Base-by-base conservation (phyloP, 352 stramenopile genomes). In the Phytophthora capsici region DNA sequence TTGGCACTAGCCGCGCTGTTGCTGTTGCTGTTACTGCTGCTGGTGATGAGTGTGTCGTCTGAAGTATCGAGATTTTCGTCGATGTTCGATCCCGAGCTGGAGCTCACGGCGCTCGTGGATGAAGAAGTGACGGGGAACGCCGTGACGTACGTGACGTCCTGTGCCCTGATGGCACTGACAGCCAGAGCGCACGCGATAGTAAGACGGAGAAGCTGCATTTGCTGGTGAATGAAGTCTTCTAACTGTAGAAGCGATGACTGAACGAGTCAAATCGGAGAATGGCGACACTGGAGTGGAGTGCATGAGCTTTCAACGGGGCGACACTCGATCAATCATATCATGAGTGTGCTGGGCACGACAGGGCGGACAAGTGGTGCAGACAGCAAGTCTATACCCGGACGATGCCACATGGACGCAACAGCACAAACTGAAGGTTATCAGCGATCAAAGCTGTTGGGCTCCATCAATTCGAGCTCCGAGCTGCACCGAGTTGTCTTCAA, bases 151-250 rank as follows among this genome's bases (percentile, higher is more conserved):
- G 51, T 41, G 20, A 47, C 47, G 41, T 68, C 57, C 40, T 75
- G 67, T 0, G 62, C 67, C 36, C 20, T 63, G n/a, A 20, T 23
- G 23, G 51, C 52, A 10, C 45, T 69, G 57, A 76, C 10, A 16
- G 43, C 68, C 9, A 76, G 28, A 17, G 68, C 52, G 22, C 49
- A 60, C 22, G 61, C 56, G 23, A 72, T n/a, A 17, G 55, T 44
- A 28, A 65, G 26, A 23, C 53, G 68, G 40, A 63, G 52, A 47
- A 76, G 40, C 47, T 76, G 66, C 68, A 76, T 30, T 34, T 7
- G 14, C n/a, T 30, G 30, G 36, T 41, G 36, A 14, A 30, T 59
- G 9, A 20, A 51, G 55, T 59, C 55, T 71, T 66, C 62, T 56
- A 22, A 37, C 41, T 34, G n/a, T 38, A 40, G 36, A 23, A 37